phyloP scores from a whole-genome alignment of 202 grass and related monocot species.

The Digitaria exilis region DNA sequence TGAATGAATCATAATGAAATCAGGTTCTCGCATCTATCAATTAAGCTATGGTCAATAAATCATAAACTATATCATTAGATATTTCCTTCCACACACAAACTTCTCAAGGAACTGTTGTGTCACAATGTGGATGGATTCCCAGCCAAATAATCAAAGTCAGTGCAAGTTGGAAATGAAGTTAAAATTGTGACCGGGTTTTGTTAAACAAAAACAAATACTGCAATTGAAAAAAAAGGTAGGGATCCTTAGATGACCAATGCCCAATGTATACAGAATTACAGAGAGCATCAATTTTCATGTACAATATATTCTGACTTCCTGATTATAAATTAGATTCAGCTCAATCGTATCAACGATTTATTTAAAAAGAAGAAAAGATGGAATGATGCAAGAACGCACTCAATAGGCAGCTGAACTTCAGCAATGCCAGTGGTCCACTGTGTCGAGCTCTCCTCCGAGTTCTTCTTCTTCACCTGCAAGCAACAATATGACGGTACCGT shows the following conservation, averaged over 20 bases:
- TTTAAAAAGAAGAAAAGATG: not conserved
- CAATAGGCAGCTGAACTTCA: slow-evolving; percentile 70
- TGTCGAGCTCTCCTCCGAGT: slow-evolving; percentile 91
- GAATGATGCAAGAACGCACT: slow-evolving; percentile 39
- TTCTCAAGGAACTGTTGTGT: slow-evolving; percentile 5
- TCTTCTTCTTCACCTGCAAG: slow-evolving; percentile 93
- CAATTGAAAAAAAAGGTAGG: not conserved
- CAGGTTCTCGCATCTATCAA: slow-evolving; percentile 5
- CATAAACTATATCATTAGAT: slow-evolving; percentile 1
- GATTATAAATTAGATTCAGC: not conserved
- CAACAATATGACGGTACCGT: not conserved
- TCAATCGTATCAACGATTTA: slow-evolving; percentile 18
- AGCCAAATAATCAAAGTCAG: not conserved
- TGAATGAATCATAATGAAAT: not conserved
- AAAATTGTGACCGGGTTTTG: not conserved
- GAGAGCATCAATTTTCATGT: not conserved
- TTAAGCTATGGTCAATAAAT: not conserved
- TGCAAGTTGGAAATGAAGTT: not conserved
- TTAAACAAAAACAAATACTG: slow-evolving; percentile 8
- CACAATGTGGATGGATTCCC: not conserved
- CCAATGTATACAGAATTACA: not conserved
- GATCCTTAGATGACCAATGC: not conserved
- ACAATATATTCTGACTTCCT: not conserved
- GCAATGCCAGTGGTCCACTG: slow-evolving; percentile 98
- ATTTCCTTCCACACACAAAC: not conserved